Percentiles rank a stretch among this genome's conserved stretches.
phyloP scores from a whole-genome alignment of 2,329 filamentous ascomycete species.

The Cryoendolithus antarcticus region DNA sequence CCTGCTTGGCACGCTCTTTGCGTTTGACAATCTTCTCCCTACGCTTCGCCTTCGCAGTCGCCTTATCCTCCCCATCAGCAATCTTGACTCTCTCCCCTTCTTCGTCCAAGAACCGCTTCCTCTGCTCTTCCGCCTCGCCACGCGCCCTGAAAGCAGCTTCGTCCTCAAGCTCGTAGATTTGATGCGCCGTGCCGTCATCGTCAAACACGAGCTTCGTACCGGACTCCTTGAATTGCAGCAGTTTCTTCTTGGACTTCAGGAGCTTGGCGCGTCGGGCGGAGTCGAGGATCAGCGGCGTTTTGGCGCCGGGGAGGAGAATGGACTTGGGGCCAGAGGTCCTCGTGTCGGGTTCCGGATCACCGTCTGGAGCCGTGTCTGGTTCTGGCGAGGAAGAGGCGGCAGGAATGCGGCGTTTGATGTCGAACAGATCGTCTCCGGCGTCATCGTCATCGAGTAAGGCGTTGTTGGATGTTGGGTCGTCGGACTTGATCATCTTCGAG shows the following conservation, averaged over 20 bases:
- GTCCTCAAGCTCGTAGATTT: slow-evolving; percentile 77
- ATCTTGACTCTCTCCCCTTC: slow-evolving; percentile 60
- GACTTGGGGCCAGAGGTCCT: slow-evolving; percentile 31
- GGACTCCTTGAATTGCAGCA: slow-evolving; percentile 79
- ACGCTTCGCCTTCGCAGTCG: slow-evolving; percentile 63
- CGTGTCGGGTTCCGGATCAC: background rate
- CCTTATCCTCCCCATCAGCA: slow-evolving; percentile 75
- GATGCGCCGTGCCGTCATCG: slow-evolving; percentile 75
- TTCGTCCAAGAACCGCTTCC: slow-evolving; percentile 62
- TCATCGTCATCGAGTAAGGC: slow-evolving; percentile 1
- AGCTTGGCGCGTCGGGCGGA: slow-evolving; percentile 92
- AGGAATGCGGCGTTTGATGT: slow-evolving; percentile 49
- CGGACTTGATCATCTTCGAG: slow-evolving; percentile 64
- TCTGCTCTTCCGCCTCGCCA: slow-evolving; percentile 64
- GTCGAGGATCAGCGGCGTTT: slow-evolving; percentile 68
- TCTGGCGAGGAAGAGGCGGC: slow-evolving; percentile 63
- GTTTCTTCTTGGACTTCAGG: slow-evolving; percentile 87
- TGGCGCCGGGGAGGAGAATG: slow-evolving; percentile 53
- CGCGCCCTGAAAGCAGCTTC: slow-evolving; percentile 67
- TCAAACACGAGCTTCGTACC: slow-evolving; percentile 82
- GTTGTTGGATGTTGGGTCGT: slow-evolving; percentile 50
- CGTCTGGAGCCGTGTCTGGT: slow-evolving; percentile 34
- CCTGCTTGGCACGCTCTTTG: slow-evolving; percentile 51
- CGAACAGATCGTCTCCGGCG: slow-evolving; percentile 62
- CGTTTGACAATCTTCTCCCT: slow-evolving; percentile 63